phyloP scores from a whole-genome alignment of 108 stramenopile species.

The Fragilaria crotonensis region DNA sequence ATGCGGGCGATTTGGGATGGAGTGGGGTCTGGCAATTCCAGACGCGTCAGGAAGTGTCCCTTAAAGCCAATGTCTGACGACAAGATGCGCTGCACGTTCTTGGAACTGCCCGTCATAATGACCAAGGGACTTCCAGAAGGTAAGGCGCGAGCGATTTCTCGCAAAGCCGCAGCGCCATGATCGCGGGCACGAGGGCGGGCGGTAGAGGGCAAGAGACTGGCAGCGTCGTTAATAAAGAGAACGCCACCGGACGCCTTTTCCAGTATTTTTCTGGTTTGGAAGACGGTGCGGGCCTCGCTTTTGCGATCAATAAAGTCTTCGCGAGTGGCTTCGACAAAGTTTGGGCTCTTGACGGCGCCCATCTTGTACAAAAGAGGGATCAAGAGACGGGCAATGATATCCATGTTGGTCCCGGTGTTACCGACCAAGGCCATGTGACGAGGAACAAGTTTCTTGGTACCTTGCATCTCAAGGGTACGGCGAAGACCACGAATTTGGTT shows the following conservation, averaged over 20 bases:
- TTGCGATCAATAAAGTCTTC: constrained; percentile 74
- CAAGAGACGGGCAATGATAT: constrained; percentile 68
- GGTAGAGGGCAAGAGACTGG: constrained; percentile 71
- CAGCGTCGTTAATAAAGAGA: constrained; percentile 72
- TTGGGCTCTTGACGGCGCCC: constrained; percentile 51
- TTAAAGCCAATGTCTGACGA: constrained; percentile 80
- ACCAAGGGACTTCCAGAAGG: constrained; percentile 59
- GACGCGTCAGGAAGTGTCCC: constrained; percentile 56
- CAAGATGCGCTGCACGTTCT: constrained; percentile 71
- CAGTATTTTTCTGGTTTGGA: constrained; percentile 61
- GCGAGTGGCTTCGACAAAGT: constrained; percentile 54
- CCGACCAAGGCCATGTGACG: constrained; percentile 78
- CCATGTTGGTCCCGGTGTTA: constrained; percentile 89
- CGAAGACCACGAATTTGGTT: constrained; percentile 78
- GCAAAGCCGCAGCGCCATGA: constrained; percentile 75
- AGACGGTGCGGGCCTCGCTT: constrained; percentile 64
- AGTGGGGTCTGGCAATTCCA: constrained; percentile 77
- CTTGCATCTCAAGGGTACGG: constrained; percentile 67
- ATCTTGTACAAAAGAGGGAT: constrained; percentile 67
- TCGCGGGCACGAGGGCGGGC: constrained; percentile 73
- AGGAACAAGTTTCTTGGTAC: constrained; percentile 35
- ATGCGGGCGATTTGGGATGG: constrained; percentile 70
- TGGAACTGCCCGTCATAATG: constrained; percentile 58
- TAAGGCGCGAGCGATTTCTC: constrained; percentile 59
- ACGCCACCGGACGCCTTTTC: constrained; percentile 72